phyloP scores from a whole-genome alignment of 1,139 yeast genomes.

The Candida tunisiensis region DNA sequence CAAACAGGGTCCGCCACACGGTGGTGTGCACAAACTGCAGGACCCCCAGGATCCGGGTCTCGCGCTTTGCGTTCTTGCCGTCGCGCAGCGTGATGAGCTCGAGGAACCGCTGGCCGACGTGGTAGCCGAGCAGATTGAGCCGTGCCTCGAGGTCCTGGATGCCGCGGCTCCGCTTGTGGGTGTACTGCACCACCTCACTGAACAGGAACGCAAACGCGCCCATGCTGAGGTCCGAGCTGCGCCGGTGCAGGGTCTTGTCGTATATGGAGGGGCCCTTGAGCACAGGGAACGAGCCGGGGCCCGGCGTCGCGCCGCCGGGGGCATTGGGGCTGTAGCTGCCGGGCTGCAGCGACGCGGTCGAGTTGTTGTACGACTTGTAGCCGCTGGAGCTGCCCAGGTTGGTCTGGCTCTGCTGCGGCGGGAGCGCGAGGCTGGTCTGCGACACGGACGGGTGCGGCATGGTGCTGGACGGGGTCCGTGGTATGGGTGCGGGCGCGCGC shows the following conservation, averaged over 20 bases:
- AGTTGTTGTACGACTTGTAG: no score
- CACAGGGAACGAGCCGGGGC: neutral
- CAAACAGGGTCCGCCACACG: conserved; percentile 73
- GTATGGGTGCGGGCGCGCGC: neutral
- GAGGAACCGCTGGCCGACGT: conserved; percentile 41
- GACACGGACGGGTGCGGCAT: neutral
- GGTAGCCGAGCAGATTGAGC: conserved; percentile 61
- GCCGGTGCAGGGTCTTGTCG: conserved; percentile 50
- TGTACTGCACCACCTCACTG: conserved; percentile 54
- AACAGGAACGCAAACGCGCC: conserved; percentile 56
- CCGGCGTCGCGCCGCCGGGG: neutral
- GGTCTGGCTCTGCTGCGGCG: no score
- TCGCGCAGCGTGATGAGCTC: conserved; percentile 44
- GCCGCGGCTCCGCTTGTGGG: conserved; percentile 47
- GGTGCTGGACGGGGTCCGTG: neutral
- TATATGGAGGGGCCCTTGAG: conserved; percentile 26
- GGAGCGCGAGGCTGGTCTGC: no score
- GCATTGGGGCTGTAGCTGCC: no score
- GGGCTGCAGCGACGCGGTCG: no score
- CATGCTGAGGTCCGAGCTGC: conserved; percentile 48
- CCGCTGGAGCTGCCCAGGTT: no score
- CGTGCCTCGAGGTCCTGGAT: conserved; percentile 60
- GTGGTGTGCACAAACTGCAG: conserved; percentile 71
- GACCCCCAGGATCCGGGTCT: conserved; percentile 55
- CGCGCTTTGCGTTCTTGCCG: conserved; percentile 60